Conservation (phyloP, 2,329 filamentous ascomycete genomes). For the Tolypocladium amazonense region DNA sequence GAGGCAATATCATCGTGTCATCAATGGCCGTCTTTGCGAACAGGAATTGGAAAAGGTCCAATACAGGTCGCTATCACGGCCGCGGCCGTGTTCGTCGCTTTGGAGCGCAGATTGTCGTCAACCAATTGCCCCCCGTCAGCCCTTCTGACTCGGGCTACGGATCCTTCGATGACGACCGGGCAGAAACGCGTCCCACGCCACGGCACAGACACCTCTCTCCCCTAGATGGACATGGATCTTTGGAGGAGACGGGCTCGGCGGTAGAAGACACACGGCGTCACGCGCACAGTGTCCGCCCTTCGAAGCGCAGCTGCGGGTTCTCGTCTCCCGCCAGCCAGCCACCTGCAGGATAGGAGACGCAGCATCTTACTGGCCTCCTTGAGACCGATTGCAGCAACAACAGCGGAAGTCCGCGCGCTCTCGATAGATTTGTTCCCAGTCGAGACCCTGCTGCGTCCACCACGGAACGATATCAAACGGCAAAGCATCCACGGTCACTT, state of each 20-base stretch:
- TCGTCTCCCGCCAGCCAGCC: background rate
- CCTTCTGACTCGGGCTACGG: constrained; percentile 18
- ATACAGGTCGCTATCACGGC: background rate
- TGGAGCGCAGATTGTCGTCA: background rate
- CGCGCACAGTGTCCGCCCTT: background rate
- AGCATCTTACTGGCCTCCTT: background rate
- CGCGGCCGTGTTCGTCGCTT: background rate
- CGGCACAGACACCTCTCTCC: background rate
- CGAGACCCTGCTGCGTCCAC: constrained; percentile 23
- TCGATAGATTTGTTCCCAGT: constrained; percentile 42
- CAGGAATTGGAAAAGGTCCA: background rate
- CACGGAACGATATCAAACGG: constrained; percentile 34
- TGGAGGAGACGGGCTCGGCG: background rate
- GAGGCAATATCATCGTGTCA: background rate
- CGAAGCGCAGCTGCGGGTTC: background rate
- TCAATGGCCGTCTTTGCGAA: background rate
- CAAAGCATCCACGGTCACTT: constrained; percentile 30
- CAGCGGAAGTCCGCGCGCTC: constrained; percentile 9
- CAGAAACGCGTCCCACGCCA: background rate
- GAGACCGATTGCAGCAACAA: background rate
- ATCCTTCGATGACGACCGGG: constrained; percentile 10
- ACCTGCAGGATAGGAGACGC: background rate
- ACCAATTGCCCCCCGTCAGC: constrained; percentile 3
- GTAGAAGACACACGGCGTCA: background rate
- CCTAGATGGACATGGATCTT: constrained; percentile 4